Conservation (phyloP, 2,329 filamentous ascomycete genomes). For the Aplosporella prunicola region DNA sequence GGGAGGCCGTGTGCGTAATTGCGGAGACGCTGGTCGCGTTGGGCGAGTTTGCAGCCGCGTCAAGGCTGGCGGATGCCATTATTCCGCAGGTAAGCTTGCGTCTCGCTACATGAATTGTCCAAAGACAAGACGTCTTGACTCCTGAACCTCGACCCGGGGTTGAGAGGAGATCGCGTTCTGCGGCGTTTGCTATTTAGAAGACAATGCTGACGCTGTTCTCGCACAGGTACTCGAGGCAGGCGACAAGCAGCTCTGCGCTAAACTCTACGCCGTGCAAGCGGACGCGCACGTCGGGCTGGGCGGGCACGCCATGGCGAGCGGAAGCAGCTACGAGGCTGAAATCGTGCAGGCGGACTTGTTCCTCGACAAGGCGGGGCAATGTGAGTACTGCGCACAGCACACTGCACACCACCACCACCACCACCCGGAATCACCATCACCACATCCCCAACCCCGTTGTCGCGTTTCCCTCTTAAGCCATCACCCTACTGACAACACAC, state of each 20-base stretch:
- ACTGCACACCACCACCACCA: neutral
- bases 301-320: conserved; percentile 35
- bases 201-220: no score
- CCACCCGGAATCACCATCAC: neutral
- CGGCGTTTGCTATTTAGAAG: no score
- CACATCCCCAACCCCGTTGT: neutral
- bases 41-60: conserved; percentile 59
- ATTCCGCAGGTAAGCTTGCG: conserved; percentile 62
- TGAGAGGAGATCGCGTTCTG: no score
- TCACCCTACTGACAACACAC: neutral
- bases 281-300: conserved; percentile 75
- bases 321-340: conserved; percentile 7
- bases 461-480: neutral
- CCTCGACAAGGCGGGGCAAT: conserved; percentile 27
- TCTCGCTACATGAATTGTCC: no score
- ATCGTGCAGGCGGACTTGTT: conserved; percentile 25
- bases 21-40: conserved; percentile 63
- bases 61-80: conserved; percentile 54
- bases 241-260: conserved; percentile 52
- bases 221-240: conserved; percentile 53
- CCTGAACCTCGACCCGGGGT: no score
- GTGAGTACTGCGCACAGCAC: conserved; percentile 17
- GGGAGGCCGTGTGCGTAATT: conserved; percentile 60
- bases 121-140: no score
- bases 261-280: conserved; percentile 59